Conservation (phyloP, 768 basidiomycete genomes). For the Leccinum variicolor region DNA sequence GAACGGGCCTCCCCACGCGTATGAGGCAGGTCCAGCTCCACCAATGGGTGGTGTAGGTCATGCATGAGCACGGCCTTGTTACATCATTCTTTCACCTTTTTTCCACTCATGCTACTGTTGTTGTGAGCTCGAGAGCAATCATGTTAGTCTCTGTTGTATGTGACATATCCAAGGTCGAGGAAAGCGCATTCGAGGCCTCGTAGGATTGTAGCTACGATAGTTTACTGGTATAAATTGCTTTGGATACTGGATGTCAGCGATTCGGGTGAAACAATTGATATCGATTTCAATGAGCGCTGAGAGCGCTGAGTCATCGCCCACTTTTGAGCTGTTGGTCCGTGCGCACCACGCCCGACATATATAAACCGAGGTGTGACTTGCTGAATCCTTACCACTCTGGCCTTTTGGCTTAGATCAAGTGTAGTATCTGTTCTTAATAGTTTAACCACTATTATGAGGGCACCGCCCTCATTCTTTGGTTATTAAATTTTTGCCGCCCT, state of each 20-base stretch:
- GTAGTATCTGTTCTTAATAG: constrained; percentile 75
- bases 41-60: constrained; percentile 73
- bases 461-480: constrained; percentile 53
- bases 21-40: constrained; percentile 68
- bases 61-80: constrained; percentile 38
- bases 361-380: not conserved
- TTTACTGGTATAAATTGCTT: constrained; percentile 26
- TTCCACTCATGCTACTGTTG: constrained; percentile 18
- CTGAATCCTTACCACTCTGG: constrained; percentile 33
- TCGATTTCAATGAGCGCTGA: not conserved
- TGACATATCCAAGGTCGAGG: constrained; percentile 16
- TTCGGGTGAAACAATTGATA: not conserved
- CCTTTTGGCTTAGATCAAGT: constrained; percentile 77
- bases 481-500: constrained; percentile 40
- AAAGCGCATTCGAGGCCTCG: constrained; percentile 8
- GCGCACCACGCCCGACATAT: too few relatives aligned
- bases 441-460: constrained; percentile 56
- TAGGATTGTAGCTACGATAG: constrained; percentile 27
- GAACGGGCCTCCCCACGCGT: constrained; percentile 66
- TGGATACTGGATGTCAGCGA: constrained; percentile 24
- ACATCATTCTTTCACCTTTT: constrained; percentile 9
- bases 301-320: not conserved
- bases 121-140: constrained; percentile 26
- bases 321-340: constrained; percentile 15
- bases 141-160: constrained; percentile 29